phyloP scores from a whole-genome alignment of 768 basidiomycete species.

The Tricholoma flavovirens region DNA sequence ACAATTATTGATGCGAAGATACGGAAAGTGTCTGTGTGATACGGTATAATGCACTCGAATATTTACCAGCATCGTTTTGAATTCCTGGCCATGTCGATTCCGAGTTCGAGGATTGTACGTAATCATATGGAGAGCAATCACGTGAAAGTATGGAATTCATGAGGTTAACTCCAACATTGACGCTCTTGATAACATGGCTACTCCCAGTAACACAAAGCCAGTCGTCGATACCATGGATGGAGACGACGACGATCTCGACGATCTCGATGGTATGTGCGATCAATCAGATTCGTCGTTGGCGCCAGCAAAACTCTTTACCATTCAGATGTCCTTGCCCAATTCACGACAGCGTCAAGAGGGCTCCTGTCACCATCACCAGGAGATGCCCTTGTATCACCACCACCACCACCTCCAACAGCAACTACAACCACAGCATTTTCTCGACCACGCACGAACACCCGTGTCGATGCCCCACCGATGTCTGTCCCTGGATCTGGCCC shows the following conservation, averaged over 20 bases:
- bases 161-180: too few relatives aligned
- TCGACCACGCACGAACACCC: conserved; percentile 44
- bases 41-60: too few relatives aligned
- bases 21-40: too few relatives aligned
- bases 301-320: neutral
- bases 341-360: conserved; percentile 21
- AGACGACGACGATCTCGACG: conserved; percentile 56
- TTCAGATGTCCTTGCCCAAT: conserved; percentile 42
- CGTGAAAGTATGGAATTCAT: too few relatives aligned
- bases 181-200: conserved; percentile 5
- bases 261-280: conserved; percentile 50
- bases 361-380: conserved; percentile 8
- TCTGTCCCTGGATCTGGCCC: conserved; percentile 31
- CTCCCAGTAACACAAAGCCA: conserved; percentile 12
- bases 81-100: too few relatives aligned
- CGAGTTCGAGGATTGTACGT: too few relatives aligned
- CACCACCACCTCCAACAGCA: conserved; percentile 28
- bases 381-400: conserved; percentile 19
- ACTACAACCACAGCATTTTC: conserved; percentile 20
- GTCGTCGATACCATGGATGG: conserved; percentile 13
- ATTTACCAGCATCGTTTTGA: too few relatives aligned
- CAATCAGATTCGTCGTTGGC: neutral
- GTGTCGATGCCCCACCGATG: conserved; percentile 36
- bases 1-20: too few relatives aligned
- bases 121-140: neutral